Evolutionary conservation across 116 monocot genomes (phyloP), one percentile per base, ranked within the genome.

Genomic region (Cymodocea nodosa): DNA sequence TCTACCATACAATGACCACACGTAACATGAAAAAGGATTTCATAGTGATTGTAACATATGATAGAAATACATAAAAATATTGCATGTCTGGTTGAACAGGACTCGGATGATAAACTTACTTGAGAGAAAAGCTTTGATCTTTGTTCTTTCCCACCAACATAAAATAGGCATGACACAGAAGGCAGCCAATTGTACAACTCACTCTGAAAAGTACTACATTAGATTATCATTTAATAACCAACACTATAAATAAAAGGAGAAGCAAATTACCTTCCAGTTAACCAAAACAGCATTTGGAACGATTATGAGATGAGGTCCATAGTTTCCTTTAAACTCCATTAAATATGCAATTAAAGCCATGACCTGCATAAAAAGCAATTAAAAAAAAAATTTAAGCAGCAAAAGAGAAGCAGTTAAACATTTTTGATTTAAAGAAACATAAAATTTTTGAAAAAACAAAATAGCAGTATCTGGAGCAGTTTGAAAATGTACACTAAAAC

Each of bases 281-380:
- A 97, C 85, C 70, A 97, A 72, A 59, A 97, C 92, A 66, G 97
- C 97, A 85, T 97, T 97, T 61, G 97, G 97, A 59, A 91, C 97
- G 69, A 97, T 88, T 58, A 97, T 97, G 20, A 97, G 89, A 82
- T 97, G 97, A 17, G 97, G 97, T 11, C 97, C 97, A 77, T 97
- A 88, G 68, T 97, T 97, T 24, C 89, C 88, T 79, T 97, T 97
- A 72, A 91, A 97, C 70, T 97, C 97, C 92, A 97, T 97, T 68
- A 97, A 78, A 68, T 91, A 91, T 22, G 97, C 97, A 82, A 97
- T 82, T 76, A 97, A 82, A 57, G 97, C 82, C 92, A 97, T 91
- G 50, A 97, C 97, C 97, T 97, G 69, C 57, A 2, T 37, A 40
- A 6, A 62, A 40, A 5, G 35, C 36, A 37, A 18, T 37, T 40